Base-by-base conservation (phyloP, 768 basidiomycete species). In the Melanogaster broomeanus region DNA sequence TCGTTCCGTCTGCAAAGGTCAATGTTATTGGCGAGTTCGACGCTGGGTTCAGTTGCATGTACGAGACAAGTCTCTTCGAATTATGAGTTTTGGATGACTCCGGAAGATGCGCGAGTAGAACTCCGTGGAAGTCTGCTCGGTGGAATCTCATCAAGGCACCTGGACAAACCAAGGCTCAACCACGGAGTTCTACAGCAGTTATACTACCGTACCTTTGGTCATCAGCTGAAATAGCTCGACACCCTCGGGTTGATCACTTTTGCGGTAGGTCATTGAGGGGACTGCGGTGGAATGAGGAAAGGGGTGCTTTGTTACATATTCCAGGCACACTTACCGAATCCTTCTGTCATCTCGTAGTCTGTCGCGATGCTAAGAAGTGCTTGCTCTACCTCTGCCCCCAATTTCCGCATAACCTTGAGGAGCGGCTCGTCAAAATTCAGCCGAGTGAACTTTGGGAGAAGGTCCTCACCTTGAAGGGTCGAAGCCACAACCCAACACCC, bases 101-200 rank as follows among this genome's bases (percentile, higher is more conserved):
- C 1, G 79, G 72, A 25, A 88, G 65, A 50, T 72, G 71, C 37
- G 70, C 65, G 9, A 89, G 73, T 48, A 90, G 73, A 2, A 76
- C 77, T 19, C 71, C 66, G 49, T 88, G 85, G 58, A 88, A 86
- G 57, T 87, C 84, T 21, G 85, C 76, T 15, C 88, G 81, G 65
- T 87, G 87, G 55, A 89, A 74, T 46, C 59, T 66, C 51, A 82
- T 71, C 53, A 82, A 48, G 49, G 68, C 66, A n/a, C 82, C 82
- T 84, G 61, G 35, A n/a, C 19, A 41, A 24, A 47, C 34, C 27
- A 43, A 21, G 39, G 30, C 31, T 57, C 39, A 51, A 45, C 57
- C 45, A n/a, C 1, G 3, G 35, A 10, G 2, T 42, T 24, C 4
- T 7, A 25, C 27, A 39, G 24, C 11, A 34, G 19, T n/a, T 30